Conservation (phyloP, 345 rosid species). For the Sapria himalayana region DNA sequence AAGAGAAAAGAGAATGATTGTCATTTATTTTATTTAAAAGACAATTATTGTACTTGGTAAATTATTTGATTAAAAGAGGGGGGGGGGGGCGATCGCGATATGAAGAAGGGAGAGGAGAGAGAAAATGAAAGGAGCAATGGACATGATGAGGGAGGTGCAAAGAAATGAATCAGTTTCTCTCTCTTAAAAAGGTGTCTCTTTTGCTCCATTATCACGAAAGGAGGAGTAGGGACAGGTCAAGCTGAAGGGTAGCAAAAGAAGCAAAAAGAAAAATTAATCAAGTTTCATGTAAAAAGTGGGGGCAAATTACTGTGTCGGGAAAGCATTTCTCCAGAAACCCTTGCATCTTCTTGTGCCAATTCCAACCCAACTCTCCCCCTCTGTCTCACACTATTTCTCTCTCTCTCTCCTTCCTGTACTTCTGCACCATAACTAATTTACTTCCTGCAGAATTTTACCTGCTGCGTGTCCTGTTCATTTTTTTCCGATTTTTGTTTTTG, state of each 20-base stretch:
- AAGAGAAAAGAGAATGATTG: conserved; percentile 19
- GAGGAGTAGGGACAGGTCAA: conserved; percentile 9
- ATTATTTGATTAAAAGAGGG: not conserved
- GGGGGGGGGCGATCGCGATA: not conserved
- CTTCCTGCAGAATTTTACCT: not conserved
- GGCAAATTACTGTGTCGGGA: conserved; percentile 15
- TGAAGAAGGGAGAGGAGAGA: not conserved
- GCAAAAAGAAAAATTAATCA: not conserved
- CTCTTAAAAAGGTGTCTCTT: conserved; percentile 11
- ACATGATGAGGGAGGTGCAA: conserved; percentile 2
- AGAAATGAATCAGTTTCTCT: conserved; percentile 2
- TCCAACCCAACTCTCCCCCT: conserved; percentile 1
- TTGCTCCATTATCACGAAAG: conserved; percentile 15
- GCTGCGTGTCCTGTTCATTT: not conserved
- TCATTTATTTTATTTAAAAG: too few relatives aligned
- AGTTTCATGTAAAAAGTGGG: conserved; percentile 6
- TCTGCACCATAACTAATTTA: conserved; percentile 6
- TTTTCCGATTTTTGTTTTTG: not conserved
- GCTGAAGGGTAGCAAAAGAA: not conserved
- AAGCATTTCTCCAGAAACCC: conserved; percentile 31
- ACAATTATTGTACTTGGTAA: too few relatives aligned
- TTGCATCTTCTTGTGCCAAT: conserved; percentile 11
- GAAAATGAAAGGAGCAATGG: not conserved
- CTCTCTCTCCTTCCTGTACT: conserved; percentile 1
- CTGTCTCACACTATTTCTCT: conserved; percentile 12